These are phyloP conservation scores for Pleodorina starrii DNA, from an alignment of 139 green algal genomes.

Conservation along the genomic window DNA sequence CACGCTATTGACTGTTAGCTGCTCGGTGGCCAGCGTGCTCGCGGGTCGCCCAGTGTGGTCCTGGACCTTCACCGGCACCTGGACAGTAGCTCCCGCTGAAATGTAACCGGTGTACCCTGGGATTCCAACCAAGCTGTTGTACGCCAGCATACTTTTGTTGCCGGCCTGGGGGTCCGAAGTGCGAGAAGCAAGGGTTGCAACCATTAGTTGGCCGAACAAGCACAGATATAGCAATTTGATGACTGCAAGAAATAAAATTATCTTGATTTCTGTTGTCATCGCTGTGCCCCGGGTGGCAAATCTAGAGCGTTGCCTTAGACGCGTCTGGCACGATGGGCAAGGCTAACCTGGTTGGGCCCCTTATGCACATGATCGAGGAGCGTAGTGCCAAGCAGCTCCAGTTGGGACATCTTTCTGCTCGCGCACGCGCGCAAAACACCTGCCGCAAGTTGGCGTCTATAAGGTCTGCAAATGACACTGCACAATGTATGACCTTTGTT, in stretches of 20 bases:
- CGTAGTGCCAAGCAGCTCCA: constrained; percentile 34
- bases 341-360: constrained; percentile 40
- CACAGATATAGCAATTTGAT: no score
- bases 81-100: constrained; percentile 16
- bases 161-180: constrained; percentile 39
- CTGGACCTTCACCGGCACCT: constrained; percentile 61
- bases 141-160: constrained; percentile 72
- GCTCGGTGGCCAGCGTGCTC: neutral
- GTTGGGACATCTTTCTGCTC: constrained; percentile 6
- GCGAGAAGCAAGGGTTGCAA: neutral
- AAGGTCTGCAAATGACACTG: no score
- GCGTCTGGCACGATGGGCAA: neutral
- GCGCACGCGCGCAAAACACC: neutral
- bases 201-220: no score
- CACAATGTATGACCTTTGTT: no score
- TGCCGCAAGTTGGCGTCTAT: no score
- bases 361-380: constrained; percentile 40
- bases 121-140: constrained; percentile 64
- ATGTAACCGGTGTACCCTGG: constrained; percentile 78
- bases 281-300: no score
- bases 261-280: no score
- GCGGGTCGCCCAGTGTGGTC: constrained; percentile 61
- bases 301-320: neutral
- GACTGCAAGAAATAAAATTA: no score
- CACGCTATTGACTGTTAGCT: neutral